Evolutionary conservation across 2,329 filamentous ascomycete species (phyloP), one percentile per base, ranked within the genome.

Genomic region (Fusarium humuli): DNA sequence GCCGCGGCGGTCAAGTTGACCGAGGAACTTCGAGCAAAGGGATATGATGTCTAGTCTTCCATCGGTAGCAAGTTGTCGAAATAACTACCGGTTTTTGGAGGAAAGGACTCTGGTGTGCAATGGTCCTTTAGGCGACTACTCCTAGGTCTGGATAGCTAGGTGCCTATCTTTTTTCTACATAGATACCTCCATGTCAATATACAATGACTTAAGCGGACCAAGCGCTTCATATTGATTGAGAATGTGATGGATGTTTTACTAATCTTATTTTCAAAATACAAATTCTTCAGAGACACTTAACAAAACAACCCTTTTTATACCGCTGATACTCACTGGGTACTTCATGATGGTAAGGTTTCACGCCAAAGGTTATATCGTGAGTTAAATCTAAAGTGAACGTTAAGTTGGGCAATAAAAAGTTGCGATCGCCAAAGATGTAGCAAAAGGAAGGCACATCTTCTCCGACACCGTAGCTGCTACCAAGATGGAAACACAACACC

Each of bases 321-420:
- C 11, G n/a, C 34, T 7, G 10, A 37, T n/a, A 37, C 34, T 10
- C 6, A 37, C 5, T n/a, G 6, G 18, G 34, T 37, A n/a, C 34
- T 10, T 4, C 10, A n/a, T 12, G 10, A 12, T n/a, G 18, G 0
- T n/a, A n/a, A n/a, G 18, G 18, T 12, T 37, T 11, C 10, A n/a
- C n/a, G 18, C 3, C 34, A 37, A n/a, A 4, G 9, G 34, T 12
- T 7, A 3, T 27, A 27, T n/a, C 34, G 18, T 37, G 0, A n/a
- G 10, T n/a, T 6, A 7, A 4, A n/a, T 2, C 10, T 7, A n/a
- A n/a, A 4, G 6, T 5, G 2, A 1, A 4, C 10, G 4, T 12
- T 18, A n/a, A 1, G 3, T 12, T 11, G 10, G 11, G 18, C 10
- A n/a, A 12, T 37, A 4, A 6, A n/a, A n/a, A 2, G 3, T 12